Conservation (phyloP, 139 green algal genomes). For the Edaphochlamys debaryana region DNA sequence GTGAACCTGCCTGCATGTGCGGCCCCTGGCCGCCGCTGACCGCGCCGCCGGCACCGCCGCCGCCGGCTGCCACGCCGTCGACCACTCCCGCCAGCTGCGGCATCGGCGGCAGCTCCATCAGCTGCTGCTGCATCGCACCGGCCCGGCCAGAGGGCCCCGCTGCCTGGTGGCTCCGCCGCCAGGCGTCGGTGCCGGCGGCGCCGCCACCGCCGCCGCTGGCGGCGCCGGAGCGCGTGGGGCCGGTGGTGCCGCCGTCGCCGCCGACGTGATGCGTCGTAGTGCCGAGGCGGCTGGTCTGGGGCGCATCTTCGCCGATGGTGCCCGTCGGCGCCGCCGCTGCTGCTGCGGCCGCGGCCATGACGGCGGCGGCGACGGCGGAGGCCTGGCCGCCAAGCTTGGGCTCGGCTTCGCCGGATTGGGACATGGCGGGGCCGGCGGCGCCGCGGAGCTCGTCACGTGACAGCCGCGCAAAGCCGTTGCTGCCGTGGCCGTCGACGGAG, state of each 20-base stretch:
- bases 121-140: neutral
- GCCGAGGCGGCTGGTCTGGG: neutral
- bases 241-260: neutral
- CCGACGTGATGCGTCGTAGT: neutral
- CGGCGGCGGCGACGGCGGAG: no score
- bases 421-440: neutral
- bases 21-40: neutral
- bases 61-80: neutral
- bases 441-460: no score
- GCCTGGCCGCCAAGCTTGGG: no score
- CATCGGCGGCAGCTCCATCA: neutral
- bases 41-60: neutral
- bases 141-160: neutral
- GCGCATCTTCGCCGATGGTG: neutral
- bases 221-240: neutral
- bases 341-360: neutral
- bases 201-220: neutral
- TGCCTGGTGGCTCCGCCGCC: neutral
- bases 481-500: slow-evolving; percentile 20
- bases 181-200: neutral
- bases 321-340: neutral
- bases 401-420: neutral
- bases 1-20: neutral
- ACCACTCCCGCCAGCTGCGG: no score
- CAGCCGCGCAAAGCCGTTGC: neutral